phyloP scores from a whole-genome alignment of 257 asterid species.

The Solanum chiquidenum region DNA sequence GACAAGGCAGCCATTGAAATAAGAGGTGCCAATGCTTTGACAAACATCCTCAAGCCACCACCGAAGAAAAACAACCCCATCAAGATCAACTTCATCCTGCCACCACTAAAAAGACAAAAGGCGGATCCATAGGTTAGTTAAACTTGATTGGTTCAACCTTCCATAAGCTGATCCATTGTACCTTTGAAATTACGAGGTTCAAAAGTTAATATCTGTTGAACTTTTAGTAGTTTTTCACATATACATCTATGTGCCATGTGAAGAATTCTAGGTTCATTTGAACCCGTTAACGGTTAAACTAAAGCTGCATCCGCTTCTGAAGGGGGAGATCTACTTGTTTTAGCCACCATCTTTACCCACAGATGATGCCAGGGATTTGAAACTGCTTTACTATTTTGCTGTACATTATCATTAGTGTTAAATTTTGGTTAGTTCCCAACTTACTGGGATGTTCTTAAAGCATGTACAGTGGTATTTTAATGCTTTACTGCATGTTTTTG shows the following conservation, averaged over 20 bases:
- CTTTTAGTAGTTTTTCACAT: background rate
- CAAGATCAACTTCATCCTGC: background rate
- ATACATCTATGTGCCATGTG: background rate
- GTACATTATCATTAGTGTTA: background rate
- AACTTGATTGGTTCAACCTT: background rate
- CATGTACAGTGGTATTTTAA: background rate
- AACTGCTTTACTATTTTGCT: background rate
- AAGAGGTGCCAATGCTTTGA: background rate
- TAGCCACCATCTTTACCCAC: background rate
- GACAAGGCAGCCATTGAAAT: background rate
- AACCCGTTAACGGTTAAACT: background rate
- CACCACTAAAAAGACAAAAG: background rate
- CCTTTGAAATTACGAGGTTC: background rate
- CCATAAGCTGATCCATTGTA: background rate
- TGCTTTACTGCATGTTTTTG: background rate
- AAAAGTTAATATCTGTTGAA: background rate
- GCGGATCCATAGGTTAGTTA: background rate
- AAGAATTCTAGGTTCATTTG: background rate
- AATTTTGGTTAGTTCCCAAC: background rate
- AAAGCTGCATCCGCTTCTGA: background rate
- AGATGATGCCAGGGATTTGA: background rate
- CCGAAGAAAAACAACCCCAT: background rate
- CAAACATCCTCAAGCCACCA: background rate
- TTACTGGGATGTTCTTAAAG: background rate
- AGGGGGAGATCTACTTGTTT: background rate